A percentile compares a stretch with the other conserved stretches of the same genome.
phyloP scores from a whole-genome alignment of 164 flowering plant genomes.

The Sextonia rubra region DNA sequence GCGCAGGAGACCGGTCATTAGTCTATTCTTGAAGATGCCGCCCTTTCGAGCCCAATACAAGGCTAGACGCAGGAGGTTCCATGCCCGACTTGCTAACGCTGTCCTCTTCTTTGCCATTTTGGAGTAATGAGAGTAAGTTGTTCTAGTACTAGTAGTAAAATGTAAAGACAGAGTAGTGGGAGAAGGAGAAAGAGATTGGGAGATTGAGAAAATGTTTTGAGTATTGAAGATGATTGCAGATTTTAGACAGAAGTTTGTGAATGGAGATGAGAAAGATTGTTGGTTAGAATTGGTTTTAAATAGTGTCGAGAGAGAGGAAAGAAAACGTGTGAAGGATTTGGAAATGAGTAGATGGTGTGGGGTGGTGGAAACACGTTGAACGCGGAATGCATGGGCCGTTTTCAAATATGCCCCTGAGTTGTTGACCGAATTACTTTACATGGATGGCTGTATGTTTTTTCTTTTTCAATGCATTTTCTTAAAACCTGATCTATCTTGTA shows the following conservation, averaged over 20 bases:
- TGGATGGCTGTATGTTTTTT: too few relatives aligned
- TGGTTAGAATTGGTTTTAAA: background rate
- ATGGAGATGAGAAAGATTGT: background rate
- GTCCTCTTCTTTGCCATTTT: constrained; percentile 32
- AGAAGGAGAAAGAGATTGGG: background rate
- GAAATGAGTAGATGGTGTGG: background rate
- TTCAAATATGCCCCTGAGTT: background rate
- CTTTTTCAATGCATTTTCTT: too few relatives aligned
- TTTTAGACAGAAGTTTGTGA: background rate
- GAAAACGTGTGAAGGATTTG: background rate
- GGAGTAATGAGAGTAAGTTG: background rate
- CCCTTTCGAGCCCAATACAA: constrained; percentile 75
- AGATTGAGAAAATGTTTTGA: background rate
- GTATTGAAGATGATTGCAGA: background rate
- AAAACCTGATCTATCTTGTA: too few relatives aligned
- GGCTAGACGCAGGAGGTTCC: constrained; percentile 63
- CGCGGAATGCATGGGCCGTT: background rate
- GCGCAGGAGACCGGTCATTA: constrained; percentile 41
- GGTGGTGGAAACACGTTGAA: background rate
- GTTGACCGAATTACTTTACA: background rate
- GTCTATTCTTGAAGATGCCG: constrained; percentile 42
- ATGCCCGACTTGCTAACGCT: constrained; percentile 35
- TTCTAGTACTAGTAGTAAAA: background rate
- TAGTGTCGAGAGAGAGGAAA: background rate
- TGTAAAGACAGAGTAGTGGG: too few relatives aligned